Base-by-base conservation (phyloP, 1,284 basidiomycete species). In the Psilocybe mexicana region DNA sequence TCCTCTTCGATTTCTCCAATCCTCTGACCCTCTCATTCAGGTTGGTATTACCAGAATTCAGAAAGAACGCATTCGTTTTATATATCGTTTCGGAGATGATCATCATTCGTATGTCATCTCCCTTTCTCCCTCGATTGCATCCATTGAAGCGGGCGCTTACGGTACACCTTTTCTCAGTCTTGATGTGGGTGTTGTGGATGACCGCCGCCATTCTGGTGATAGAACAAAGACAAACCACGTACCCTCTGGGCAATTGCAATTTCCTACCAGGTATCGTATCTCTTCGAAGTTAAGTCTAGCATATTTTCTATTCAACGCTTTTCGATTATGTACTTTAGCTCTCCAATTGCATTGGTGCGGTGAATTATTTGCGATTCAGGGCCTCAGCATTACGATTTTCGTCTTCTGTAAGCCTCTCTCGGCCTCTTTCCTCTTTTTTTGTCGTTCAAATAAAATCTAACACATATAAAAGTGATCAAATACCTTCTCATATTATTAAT, bases 151-250 rank as follows among this genome's bases (percentile, higher is more conserved):
- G 5, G 30, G 8, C 30, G 30, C 30, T 6, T 33, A 4, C 30
- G 18, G 4, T 1, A 6, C 30, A 8, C 30, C 30, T 33, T 4
- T 10, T 44, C 23, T 44, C n/a, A 62, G 57, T 49, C n/a, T n/a
- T 48, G 18, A 33, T 62, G 38, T 62, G 57, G 57, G 59, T 62
- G 7, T 36, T 62, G 2, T 62, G 61, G 61, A 56, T 62, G 43
- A 53, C 53, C 1, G 49, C 55, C 11, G 55, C 58, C n/a, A 55
- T 55, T 18, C 54, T 62, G 40, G 55, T 58, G 14, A 57, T 62
- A 26, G 52, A 62, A 35, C 30, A 57, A 30, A 35, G 40, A 12
- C 36, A 59, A 38, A 12, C 26, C 3, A 30, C 42, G 11, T 61
- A 61, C 30, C 56, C 55, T 38, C 26, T 55, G 23, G 43, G 33